Conservation (phyloP, 139 green algal genomes). For the Chlorella ohadii region DNA sequence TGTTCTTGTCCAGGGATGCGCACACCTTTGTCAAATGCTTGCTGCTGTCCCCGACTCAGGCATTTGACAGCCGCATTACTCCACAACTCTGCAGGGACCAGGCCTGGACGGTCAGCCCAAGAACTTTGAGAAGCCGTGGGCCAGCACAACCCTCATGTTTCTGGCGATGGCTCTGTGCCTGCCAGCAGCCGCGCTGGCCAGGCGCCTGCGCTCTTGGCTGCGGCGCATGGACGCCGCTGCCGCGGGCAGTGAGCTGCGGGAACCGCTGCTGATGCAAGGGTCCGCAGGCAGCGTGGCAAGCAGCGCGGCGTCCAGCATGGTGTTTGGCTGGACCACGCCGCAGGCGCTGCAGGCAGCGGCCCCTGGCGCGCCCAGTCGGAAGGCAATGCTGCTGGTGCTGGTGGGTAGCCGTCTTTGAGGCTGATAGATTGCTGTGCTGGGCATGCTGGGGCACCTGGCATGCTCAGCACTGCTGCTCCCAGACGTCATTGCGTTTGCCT, state of each 20-base stretch:
- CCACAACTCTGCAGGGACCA: neutral
- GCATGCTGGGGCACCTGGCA: too few relatives aligned
- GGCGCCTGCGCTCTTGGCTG: too few relatives aligned
- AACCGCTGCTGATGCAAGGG: neutral
- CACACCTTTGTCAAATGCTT: too few relatives aligned
- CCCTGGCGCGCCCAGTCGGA: neutral
- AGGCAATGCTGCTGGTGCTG: slow-evolving; percentile 45
- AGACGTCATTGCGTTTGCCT: too few relatives aligned
- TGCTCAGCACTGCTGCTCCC: too few relatives aligned
- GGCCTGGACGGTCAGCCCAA: slow-evolving; percentile 44
- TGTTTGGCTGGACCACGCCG: neutral
- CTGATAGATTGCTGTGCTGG: too few relatives aligned
- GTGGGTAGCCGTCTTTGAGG: too few relatives aligned
- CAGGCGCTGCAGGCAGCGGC: neutral
- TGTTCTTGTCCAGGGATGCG: too few relatives aligned
- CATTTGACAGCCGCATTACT: too few relatives aligned
- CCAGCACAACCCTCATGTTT: slow-evolving; percentile 41
- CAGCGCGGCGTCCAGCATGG: neutral
- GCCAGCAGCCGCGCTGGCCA: neutral
- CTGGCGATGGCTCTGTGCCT: neutral
- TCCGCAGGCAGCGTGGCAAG: neutral
- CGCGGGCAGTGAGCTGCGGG: too few relatives aligned
- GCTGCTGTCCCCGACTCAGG: too few relatives aligned
- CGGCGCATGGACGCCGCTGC: neutral
- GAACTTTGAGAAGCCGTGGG: slow-evolving; percentile 61